A percentile compares a stretch with the other conserved stretches of the same genome.
Conservation (phyloP, 371 early-diverging fungal species). For the Apophysomyces sp. region DNA sequence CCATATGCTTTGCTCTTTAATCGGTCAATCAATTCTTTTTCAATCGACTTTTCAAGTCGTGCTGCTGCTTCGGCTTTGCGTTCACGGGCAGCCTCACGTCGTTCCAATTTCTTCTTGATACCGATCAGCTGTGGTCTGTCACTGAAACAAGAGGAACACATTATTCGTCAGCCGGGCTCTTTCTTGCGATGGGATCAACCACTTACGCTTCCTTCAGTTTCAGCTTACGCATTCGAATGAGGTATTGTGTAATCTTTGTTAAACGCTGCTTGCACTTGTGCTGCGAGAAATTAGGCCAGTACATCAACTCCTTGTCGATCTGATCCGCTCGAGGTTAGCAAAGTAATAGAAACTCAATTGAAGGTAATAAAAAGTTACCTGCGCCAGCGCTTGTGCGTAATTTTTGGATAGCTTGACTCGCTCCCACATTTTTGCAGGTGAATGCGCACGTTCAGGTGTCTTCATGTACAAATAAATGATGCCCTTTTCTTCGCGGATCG, state of each 20-base stretch:
- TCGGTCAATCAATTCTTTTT: conserved; percentile 96
- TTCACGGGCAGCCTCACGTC: conserved; percentile 91
- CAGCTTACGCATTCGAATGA: conserved; percentile 93
- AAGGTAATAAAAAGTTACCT: too few relatives aligned
- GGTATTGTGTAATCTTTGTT: conserved; percentile 96
- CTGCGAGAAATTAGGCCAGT: conserved; percentile 91
- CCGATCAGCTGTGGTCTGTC: conserved; percentile 78
- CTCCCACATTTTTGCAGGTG: conserved; percentile 97
- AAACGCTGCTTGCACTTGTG: conserved; percentile 99
- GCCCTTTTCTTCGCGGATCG: conserved; percentile 91
- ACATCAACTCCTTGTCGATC: conserved; percentile 93
- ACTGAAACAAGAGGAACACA: conserved; percentile 10
- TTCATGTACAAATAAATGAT: conserved; percentile 93
- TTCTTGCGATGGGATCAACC: not conserved
- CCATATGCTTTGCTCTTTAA: conserved; percentile 92
- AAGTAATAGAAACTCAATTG: too few relatives aligned
- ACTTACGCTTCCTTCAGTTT: conserved; percentile 79
- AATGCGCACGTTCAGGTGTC: conserved; percentile 97
- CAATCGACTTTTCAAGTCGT: conserved; percentile 93
- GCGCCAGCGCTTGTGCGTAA: conserved; percentile 89
- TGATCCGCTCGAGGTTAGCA: conserved; percentile 18
- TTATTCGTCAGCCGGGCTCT: too few relatives aligned
- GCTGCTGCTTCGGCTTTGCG: conserved; percentile 94
- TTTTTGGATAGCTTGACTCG: conserved; percentile 90
- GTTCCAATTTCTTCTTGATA: conserved; percentile 93